These are phyloP conservation scores for Omphalotus olearius DNA, from an alignment of 1,284 basidiomycete species.

Conservation along the genomic window DNA sequence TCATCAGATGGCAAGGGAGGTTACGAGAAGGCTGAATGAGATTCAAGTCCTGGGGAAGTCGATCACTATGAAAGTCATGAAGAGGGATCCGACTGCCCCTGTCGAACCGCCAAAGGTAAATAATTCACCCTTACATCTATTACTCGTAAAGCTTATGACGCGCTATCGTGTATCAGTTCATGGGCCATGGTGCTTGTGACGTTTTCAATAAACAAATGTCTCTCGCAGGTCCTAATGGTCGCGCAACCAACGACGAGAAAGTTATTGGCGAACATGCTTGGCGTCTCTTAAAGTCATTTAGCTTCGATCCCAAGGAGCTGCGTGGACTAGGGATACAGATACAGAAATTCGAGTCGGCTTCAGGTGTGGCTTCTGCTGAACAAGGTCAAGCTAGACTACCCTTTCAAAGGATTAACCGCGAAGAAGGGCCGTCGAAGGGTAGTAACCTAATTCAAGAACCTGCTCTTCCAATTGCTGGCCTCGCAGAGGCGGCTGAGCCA, in stretches of 20 bases:
- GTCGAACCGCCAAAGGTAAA: slow-evolving; percentile 88
- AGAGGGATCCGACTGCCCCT: slow-evolving; percentile 81
- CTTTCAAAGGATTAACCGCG: slow-evolving; percentile 38
- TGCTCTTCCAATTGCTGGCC: background rate
- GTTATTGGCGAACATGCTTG: slow-evolving; percentile 79
- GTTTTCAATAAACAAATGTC: slow-evolving; percentile 73
- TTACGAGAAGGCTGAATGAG: slow-evolving; percentile 64
- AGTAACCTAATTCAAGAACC: background rate
- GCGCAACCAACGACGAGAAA: slow-evolving; percentile 68
- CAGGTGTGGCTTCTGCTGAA: slow-evolving; percentile 20
- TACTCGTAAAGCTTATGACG: no score
- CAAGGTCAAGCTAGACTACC: slow-evolving; percentile 50
- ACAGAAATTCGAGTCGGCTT: slow-evolving; percentile 73
- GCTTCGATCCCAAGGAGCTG: slow-evolving; percentile 81
- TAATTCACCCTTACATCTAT: background rate
- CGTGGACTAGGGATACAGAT: slow-evolving; percentile 93
- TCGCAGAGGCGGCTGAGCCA: background rate
- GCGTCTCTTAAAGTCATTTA: slow-evolving; percentile 69
- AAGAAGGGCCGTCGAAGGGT: background rate
- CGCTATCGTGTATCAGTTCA: slow-evolving; percentile 56
- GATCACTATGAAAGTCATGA: slow-evolving; percentile 87
- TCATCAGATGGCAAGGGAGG: slow-evolving; percentile 70
- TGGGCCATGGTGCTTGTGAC: slow-evolving; percentile 90
- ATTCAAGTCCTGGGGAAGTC: slow-evolving; percentile 67
- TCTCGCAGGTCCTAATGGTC: slow-evolving; percentile 54